Base-by-base conservation (phyloP, 345 rosid species). In the Cardamine resedifolia region DNA sequence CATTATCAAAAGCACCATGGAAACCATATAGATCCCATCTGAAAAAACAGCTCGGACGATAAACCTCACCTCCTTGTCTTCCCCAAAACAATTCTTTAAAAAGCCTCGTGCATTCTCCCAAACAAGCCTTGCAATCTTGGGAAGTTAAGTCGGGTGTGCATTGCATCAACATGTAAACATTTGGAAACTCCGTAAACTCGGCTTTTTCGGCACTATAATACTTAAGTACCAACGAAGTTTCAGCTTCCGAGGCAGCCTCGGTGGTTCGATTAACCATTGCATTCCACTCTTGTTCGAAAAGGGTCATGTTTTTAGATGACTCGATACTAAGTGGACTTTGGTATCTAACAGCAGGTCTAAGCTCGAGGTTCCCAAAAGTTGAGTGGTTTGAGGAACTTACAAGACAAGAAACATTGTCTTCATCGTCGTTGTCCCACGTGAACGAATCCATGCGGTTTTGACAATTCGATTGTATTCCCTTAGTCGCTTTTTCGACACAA, bases 101-200 rank as follows among this genome's bases (percentile, higher is more conserved):
- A 4, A n/a, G 6, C 3, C 10, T 14, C 0, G 43, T 74, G 14
- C 41, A 38, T 23, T 53, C 15, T 8, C 39, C 26, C 10, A 85
- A 56, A 48, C 89, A 85, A 28, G 0, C 0, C 4, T 11, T 45
- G 10, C 86, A 85, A 36, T 72, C 71, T 11, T 26, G 48, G 31
- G 31, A 47, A 0, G 81, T 70, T 19, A 85, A 3, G 47, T 87
- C 91, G 1, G 88, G 83, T 20, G 79, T 73, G 62, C 91, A 84
- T 41, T 80, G 84, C 77, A 70, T 69, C 18, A 84, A 12, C 2
- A 77, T 75, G 60, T 74, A 79, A 10, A 78, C 72, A 2, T 34
- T 82, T 0, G 38, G 23, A n/a, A 2, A 45, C n/a, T 21, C 16
- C 1, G 58, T 36, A 7, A 65, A 7, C 7, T 24, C 58, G 0